Conservation (phyloP, 306 rosid genomes). For the Amphicarpaea edgeworthii region DNA sequence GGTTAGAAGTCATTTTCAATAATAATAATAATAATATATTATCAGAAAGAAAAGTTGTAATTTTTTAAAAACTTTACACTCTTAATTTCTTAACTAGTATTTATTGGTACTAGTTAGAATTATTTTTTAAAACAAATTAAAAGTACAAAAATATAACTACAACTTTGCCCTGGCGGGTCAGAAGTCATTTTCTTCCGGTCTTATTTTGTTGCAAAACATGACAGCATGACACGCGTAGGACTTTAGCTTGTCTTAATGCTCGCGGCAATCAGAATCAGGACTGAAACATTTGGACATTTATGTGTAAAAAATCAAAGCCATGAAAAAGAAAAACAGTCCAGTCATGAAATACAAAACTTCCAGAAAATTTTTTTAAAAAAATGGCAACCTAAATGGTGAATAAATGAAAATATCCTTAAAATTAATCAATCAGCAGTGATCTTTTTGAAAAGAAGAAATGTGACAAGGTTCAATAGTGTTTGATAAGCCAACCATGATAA, state of each 20-base stretch:
- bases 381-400: neutral
- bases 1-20: neutral
- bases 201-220: constrained; percentile 30
- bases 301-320: constrained; percentile 3
- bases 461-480: constrained; percentile 1
- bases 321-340: constrained; percentile 17
- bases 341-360: neutral
- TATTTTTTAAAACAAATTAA: neutral
- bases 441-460: neutral
- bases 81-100: neutral
- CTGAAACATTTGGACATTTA: constrained; percentile 33
- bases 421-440: neutral
- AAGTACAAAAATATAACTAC: constrained; percentile 4
- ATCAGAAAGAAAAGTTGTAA: neutral
- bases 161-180: constrained; percentile 22
- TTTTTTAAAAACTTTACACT: neutral
- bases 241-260: constrained; percentile 31
- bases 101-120: neutral
- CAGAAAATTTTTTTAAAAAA: neutral
- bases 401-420: constrained; percentile 5
- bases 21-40: neutral
- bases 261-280: constrained; percentile 36
- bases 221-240: constrained; percentile 41
- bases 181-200: constrained; percentile 36
- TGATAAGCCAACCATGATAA: neutral